Conservation (phyloP, 371 early-diverging fungal species). For the Mucor circinelloides region DNA sequence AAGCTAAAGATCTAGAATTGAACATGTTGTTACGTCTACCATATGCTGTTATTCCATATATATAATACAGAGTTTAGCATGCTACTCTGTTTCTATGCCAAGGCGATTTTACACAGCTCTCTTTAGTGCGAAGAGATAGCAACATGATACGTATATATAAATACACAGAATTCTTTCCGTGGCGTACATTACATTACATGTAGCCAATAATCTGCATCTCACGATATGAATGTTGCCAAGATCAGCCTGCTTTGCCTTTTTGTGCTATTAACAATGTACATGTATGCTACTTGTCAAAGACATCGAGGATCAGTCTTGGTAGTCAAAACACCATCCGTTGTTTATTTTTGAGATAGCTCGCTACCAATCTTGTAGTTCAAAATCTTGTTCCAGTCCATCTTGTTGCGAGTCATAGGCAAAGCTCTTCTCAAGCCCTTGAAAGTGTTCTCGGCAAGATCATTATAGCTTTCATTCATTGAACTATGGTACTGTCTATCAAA, state of each 20-base stretch:
- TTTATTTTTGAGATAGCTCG: conserved; percentile 52
- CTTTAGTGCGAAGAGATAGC: background rate
- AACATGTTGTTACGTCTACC: background rate
- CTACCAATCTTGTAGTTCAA: conserved; percentile 63
- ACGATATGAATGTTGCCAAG: background rate
- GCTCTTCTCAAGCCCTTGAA: conserved; percentile 92
- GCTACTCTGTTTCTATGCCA: background rate
- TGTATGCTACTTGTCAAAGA: background rate
- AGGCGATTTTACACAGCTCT: background rate
- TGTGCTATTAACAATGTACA: background rate
- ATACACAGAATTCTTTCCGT: background rate
- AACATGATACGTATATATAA: background rate
- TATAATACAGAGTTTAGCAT: background rate
- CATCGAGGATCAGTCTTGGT: background rate
- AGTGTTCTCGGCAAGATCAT: conserved; percentile 78
- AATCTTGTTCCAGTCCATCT: conserved; percentile 92
- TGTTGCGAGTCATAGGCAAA: conserved; percentile 89
- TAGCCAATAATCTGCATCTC: background rate
- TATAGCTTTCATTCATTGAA: conserved; percentile 82
- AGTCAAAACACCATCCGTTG: too few relatives aligned
- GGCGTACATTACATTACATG: background rate
- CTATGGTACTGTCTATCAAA: conserved; percentile 83
- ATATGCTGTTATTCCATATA: background rate
- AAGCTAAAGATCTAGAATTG: background rate
- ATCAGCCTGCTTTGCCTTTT: background rate